Evolutionary conservation across 2,329 filamentous ascomycete species (phyloP), one percentile per base, ranked within the genome.

Genomic region (Thielaviopsis euricoi): DNA sequence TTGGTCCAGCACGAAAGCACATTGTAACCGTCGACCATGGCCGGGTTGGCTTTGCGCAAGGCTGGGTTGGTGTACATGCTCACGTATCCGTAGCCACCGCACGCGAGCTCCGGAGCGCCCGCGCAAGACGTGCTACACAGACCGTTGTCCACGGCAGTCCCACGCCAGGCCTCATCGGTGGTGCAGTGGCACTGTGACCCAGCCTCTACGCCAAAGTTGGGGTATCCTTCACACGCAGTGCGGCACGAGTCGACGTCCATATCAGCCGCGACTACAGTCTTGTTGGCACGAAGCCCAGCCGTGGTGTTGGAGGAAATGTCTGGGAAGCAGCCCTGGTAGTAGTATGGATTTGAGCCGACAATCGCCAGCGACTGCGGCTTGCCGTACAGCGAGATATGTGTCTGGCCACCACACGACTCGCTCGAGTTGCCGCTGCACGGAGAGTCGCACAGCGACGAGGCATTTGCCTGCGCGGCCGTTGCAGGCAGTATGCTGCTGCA

Each of bases 1-100:
- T 60, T 54, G 6, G 54, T 60, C 58, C 58, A 58, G 25, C 58
- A 60, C 7, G 51, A 52, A 26, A 60, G 46, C n/a, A 10, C 23
- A 37, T 60, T 60, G 48, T 60, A 60, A 23, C 58, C 58, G 7
- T 29, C 19, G 25, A 60, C 48, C 9, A 23, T 21, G 0, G 55
- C 12, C 6, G 58, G 58, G 15, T 60, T 60, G 23, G 50, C 10
- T 22, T 13, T 23, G 22, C 58, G 51, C 23, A 52, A 22, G 6
- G 25, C 55, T 17, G 55, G 52, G 23, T 43, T 55, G 22, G 51
- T 33, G 48, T 60, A 60, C 19, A 60, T 37, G 26, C 55, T 57
- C 6, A 58, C 10, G 25, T 60, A 50, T 26, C 25, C 40, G n/a
- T 48, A 46, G 26, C 55, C 55, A 4, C 58, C 58, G 21, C 53